These are phyloP conservation scores for Suillus decipiens DNA, from an alignment of 768 basidiomycete genomes.

Conservation along the genomic window DNA sequence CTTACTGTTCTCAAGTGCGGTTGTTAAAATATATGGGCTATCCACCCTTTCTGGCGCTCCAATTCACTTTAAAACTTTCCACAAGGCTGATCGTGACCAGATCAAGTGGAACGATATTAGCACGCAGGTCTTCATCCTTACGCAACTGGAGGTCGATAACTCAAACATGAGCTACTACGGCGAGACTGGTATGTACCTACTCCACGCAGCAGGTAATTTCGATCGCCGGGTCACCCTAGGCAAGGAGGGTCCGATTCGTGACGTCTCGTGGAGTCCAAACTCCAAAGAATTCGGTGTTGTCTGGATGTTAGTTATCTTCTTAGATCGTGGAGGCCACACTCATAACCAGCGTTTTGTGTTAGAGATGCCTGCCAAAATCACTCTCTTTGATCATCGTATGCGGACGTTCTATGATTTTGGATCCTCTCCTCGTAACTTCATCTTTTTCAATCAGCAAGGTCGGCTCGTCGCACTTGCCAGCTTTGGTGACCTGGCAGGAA, in stretches of 20 bases:
- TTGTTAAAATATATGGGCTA: slow-evolving; percentile 81
- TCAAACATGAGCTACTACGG: slow-evolving; percentile 98
- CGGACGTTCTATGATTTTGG: slow-evolving; percentile 85
- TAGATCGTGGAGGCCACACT: neutral
- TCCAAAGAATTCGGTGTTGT: slow-evolving; percentile 96
- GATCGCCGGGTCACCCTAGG: slow-evolving; percentile 87
- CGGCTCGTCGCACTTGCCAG: slow-evolving; percentile 61
- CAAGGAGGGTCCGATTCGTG: slow-evolving; percentile 97
- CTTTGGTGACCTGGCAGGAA: slow-evolving; percentile 91
- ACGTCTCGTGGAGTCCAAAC: slow-evolving; percentile 94
- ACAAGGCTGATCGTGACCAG: slow-evolving; percentile 84
- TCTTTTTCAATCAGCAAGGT: slow-evolving; percentile 65
- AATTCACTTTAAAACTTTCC: slow-evolving; percentile 89
- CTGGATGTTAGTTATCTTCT: slow-evolving; percentile 75
- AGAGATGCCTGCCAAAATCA: slow-evolving; percentile 96
- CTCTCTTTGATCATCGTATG: slow-evolving; percentile 90
- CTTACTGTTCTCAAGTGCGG: slow-evolving; percentile 57
- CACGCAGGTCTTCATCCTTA: slow-evolving; percentile 87
- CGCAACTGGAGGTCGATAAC: slow-evolving; percentile 96
- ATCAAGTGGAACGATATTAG: slow-evolving; percentile 99
- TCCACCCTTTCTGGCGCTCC: slow-evolving; percentile 60
- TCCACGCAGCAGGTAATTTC: slow-evolving; percentile 90
- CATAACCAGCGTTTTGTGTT: slow-evolving; percentile 8
- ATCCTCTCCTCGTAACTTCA: slow-evolving; percentile 84
- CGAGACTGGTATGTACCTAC: slow-evolving; percentile 73